These are phyloP conservation scores for Polychytrium aggregatum DNA, from an alignment of 192 early-diverging fungal genomes.

Conservation along the genomic window DNA sequence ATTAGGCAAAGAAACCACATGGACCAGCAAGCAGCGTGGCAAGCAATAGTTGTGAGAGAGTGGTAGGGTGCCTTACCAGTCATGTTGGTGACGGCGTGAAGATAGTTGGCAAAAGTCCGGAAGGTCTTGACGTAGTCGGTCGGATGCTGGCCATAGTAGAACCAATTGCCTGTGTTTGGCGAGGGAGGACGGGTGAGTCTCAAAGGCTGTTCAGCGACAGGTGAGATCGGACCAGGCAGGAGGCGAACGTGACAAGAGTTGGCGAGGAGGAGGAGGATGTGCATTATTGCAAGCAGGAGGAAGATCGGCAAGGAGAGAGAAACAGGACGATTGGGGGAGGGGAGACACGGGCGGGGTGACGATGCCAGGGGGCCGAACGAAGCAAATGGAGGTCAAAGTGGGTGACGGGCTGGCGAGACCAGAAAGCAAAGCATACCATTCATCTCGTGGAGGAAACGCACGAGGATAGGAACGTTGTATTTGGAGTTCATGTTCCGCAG, in stretches of 20 bases:
- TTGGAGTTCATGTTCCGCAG: slow-evolving; percentile 9
- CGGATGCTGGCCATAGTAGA: slow-evolving; percentile 14
- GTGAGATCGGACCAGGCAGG: not conserved
- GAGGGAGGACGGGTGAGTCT: not conserved
- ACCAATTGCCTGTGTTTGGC: slow-evolving; percentile 12
- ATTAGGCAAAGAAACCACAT: not conserved
- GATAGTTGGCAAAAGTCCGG: slow-evolving; percentile 7
- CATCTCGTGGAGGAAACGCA: slow-evolving; percentile 33
- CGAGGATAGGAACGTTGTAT: slow-evolving; percentile 20
- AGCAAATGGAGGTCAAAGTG: too few species aligned
- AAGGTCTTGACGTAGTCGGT: slow-evolving; percentile 6
- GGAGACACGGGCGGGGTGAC: too few species aligned
- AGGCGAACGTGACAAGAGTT: too few species aligned
- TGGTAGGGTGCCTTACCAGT: slow-evolving; percentile 8
- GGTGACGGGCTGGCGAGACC: too few species aligned
- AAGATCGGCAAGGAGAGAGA: not conserved
- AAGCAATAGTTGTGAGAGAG: too few species aligned
- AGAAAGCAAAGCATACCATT: slow-evolving; percentile 25
- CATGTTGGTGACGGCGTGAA: slow-evolving; percentile 19
- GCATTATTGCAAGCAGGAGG: slow-evolving; percentile 1
- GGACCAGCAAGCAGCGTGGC: not conserved
- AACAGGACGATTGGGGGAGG: not conserved
- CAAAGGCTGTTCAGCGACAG: not conserved
- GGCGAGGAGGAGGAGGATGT: too few species aligned
- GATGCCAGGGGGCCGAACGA: too few species aligned